These are phyloP conservation scores for Fagus sylvatica DNA, from an alignment of 306 rosid genomes.

Conservation along the genomic window DNA sequence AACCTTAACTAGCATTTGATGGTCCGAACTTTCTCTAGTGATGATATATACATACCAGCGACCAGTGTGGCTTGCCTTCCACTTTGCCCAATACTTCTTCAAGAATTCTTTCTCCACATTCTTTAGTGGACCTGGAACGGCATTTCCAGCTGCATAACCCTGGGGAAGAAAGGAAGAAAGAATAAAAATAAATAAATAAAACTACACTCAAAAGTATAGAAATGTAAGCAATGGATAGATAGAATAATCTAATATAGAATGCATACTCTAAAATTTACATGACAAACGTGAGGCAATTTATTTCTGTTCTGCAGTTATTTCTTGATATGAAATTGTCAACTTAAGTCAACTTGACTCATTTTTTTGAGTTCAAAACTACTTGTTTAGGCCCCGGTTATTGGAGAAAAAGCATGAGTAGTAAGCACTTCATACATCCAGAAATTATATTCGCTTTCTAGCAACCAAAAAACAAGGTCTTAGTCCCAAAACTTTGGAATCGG, in stretches of 20 bases:
- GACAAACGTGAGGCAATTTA: not conserved
- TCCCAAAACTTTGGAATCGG: no score
- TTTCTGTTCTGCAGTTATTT: not conserved
- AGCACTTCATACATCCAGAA: not conserved
- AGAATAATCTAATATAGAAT: not conserved
- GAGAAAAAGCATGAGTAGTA: not conserved
- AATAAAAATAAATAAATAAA: not conserved
- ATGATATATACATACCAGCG: conserved; percentile 54
- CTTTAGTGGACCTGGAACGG: conserved; percentile 82
- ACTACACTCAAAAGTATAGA: not conserved
- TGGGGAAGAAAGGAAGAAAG: conserved; percentile 31
- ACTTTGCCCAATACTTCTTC: conserved; percentile 89
- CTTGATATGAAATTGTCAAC: not conserved
- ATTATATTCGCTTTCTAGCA: no score
- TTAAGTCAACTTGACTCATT: not conserved
- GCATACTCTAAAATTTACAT: not conserved
- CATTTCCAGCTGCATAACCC: conserved; percentile 95
- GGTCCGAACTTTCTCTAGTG: conserved; percentile 9
- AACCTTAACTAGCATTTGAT: not conserved
- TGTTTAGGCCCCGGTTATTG: not conserved
- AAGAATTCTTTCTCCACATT: conserved; percentile 85
- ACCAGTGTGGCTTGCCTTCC: conserved; percentile 86
- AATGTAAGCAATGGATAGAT: not conserved
- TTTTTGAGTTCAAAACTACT: not conserved
- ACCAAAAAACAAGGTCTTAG: no score